Evolutionary conservation across 2,329 filamentous ascomycete species (phyloP), one percentile per base, ranked within the genome.

Genomic region (Penicillium vulpinum): DNA sequence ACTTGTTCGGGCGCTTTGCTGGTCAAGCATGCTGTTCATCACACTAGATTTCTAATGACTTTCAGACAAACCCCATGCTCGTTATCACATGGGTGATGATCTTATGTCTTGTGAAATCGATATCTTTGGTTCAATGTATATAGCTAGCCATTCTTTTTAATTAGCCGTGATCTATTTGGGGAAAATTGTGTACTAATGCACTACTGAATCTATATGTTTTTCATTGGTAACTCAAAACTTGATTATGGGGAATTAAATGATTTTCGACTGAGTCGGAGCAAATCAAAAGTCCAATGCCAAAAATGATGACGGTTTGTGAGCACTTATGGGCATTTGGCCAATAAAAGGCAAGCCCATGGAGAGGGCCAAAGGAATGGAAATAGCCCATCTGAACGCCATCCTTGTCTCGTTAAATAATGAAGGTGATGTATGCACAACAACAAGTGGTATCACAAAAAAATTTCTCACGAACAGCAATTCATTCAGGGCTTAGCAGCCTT

Each of bases 401-500:
- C 13, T 35, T 56, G 48, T 6, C 28, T 40, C 18, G 28, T 18
- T 39, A 28, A 51, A 45, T 45, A 56, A 52, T 56, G 54, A 52
- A 56, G 10, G 47, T 52, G 40, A 31, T 40, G 43, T 56, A 35
- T 35, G 33, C 33, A 26, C 33, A 52, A 51, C 26, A 43, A 52
- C 13, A 46, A 40, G 16, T 56, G 54, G 54, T 56, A 56, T 52
- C 54, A 56, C 41, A 52, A 54, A 50, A 50, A 35, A 43, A 43
- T 38, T 11, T 46, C n/a, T 36, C 45, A 22, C 16, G 7, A 22
- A 41, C 15, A 29, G 39, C 24, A 39, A 7, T 9, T 24, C 51
- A 44, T 26, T 67, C 46, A 70, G n/a, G 56, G 59, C 41, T 67
- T 74, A 7, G 53, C 44, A 15, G 72, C 69, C 62, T 75, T 76